Evolutionary conservation across 1,139 yeast genomes (phyloP).

Genomic region (Tardiomyces blankii): DNA sequence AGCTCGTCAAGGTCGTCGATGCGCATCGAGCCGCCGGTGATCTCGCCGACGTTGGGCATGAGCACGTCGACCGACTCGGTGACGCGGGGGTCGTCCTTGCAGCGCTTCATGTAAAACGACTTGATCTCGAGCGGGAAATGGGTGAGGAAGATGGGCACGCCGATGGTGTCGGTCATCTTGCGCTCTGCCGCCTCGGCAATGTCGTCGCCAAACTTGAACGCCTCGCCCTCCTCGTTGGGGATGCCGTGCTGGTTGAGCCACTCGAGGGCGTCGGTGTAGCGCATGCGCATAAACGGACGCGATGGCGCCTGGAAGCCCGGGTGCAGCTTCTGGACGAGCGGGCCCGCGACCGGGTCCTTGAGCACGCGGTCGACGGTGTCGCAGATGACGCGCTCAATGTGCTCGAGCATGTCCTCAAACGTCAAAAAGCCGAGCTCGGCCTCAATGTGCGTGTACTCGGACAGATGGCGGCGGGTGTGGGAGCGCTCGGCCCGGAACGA

Average conservation of each 20-base stretch:
- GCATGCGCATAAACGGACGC: conserved; percentile 84
- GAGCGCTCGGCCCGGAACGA: conserved; percentile 99
- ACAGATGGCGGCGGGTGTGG: conserved; percentile 95
- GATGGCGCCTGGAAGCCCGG: conserved; percentile 77
- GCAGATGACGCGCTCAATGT: conserved; percentile 71
- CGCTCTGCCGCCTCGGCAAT: conserved; percentile 99
- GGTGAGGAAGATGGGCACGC: conserved; percentile 81
- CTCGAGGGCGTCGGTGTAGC: conserved; percentile 79
- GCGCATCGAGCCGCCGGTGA: conserved; percentile 99
- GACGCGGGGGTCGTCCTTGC: conserved; percentile 81
- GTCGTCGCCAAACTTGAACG: conserved; percentile 94
- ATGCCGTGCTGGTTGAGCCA: conserved; percentile 96
- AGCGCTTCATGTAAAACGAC: conserved; percentile 95
- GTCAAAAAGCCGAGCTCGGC: conserved; percentile 80
- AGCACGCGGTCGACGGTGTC: conserved; percentile 62
- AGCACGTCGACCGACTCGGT: conserved; percentile 96
- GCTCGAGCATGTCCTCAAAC: conserved; percentile 77
- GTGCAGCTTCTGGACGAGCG: conserved; percentile 81
- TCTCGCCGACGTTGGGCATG: conserved; percentile 98
- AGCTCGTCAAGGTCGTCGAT: conserved; percentile 73
- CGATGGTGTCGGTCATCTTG: conserved; percentile 92
- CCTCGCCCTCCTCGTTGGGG: conserved; percentile 87
- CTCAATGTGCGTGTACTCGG: conserved; percentile 96
- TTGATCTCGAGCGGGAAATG: conserved; percentile 96
- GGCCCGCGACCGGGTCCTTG: conserved; percentile 87